These are phyloP conservation scores for Fusarium devonianum DNA, from an alignment of 2,329 filamentous ascomycete genomes.

Conservation along the genomic window DNA sequence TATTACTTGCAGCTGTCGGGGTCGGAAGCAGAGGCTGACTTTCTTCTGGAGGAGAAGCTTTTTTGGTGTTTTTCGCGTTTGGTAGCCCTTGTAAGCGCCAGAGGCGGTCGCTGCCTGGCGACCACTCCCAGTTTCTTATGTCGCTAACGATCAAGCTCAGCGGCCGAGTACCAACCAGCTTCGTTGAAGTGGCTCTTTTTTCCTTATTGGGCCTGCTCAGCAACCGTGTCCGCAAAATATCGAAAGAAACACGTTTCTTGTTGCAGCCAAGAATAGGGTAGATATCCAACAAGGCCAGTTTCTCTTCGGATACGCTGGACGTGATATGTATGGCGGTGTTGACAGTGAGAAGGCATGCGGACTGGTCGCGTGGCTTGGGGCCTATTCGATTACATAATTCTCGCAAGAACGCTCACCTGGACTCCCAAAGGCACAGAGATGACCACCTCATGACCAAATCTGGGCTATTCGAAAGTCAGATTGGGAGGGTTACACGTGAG, in stretches of 20 bases:
- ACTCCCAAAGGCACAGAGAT: background rate
- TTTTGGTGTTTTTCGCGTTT: slow-evolving; percentile 14
- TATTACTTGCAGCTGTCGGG: background rate
- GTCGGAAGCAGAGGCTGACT: too few relatives aligned
- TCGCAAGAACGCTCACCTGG: too few relatives aligned
- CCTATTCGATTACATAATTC: background rate
- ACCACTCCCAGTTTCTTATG: slow-evolving; percentile 29
- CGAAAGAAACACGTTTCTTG: slow-evolving; percentile 1
- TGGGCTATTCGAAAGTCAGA: background rate
- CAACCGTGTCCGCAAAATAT: slow-evolving; percentile 14
- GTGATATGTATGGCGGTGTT: background rate
- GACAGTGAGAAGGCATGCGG: background rate
- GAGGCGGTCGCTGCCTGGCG: slow-evolving; percentile 37
- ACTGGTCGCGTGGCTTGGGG: background rate
- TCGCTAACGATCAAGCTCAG: too few relatives aligned
- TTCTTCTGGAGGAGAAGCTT: slow-evolving; percentile 2
- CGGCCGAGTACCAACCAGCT: slow-evolving; percentile 20
- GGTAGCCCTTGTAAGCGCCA: slow-evolving; percentile 11
- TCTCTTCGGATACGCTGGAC: background rate
- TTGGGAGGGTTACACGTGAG: background rate
- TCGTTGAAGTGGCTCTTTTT: slow-evolving; percentile 16
- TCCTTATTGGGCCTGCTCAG: background rate
- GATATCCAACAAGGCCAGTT: too few relatives aligned
- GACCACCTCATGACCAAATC: background rate
- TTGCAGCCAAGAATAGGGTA: background rate